Evolutionary conservation across 2,329 filamentous ascomycete species (phyloP), one percentile per base, ranked within the genome.

Genomic region (Ophiostoma fasciatum): DNA sequence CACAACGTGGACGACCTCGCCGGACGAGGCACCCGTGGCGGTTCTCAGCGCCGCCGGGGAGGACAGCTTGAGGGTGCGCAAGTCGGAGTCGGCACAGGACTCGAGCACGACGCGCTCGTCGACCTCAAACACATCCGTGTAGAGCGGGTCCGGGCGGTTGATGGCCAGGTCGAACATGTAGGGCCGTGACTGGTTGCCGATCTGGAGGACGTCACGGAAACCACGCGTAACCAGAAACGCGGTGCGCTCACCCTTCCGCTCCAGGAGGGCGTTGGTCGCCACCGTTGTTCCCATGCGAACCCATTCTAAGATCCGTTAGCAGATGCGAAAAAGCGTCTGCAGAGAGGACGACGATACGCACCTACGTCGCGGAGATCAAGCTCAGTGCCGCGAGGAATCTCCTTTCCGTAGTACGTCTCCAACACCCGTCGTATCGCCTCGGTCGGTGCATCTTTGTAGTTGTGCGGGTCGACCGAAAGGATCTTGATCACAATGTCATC

Each of bases 141-240:
- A 94, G 4, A 94, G 61, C 5, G 90, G 80, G 46, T 92, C 83
- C 0, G 87, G 85, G 51, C 88, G 85, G 44, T 69, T 66, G 46
- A 94, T 92, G 13, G 80, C 81, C 28, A 94, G 63, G 50, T 93
- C 85, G 50, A 94, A 94, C 46, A 94, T 93, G 53, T 79, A 78
- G 13, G 87, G 87, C 31, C 87, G 68, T 11, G 78, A 82, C 61
- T 94, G 87, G 54, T 93, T 93, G 8, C 87, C 87, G 51, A 94
- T 94, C 38, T 77, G 70, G 14, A 94, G 62, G 46, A 83, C 90
- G 53, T 94, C 85, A 46, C 75, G 78, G 63, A 94, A 94, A 0
- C 87, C 87, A 45, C 76, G 78, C 1, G 83, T 93, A 8, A 90
- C 82, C 2, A 94, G 73, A 57, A 94, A 68, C 13, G 82, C 85